Conservation (phyloP, 805 yeast species). For the Schwanniomyces yamadae region DNA sequence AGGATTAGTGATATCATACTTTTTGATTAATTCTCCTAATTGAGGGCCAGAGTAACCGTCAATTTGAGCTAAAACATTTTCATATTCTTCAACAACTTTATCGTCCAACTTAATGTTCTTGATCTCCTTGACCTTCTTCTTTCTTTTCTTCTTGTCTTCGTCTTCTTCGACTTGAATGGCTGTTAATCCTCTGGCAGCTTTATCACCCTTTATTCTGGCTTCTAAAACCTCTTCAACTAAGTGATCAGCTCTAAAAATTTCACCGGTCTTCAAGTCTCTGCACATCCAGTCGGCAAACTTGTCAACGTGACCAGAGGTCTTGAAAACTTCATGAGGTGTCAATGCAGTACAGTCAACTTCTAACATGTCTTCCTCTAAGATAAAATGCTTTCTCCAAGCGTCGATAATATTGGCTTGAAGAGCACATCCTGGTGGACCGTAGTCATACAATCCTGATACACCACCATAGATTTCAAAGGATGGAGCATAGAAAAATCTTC, state of each 20-base stretch:
- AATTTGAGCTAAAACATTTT: slow-evolving; percentile 83
- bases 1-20: slow-evolving; percentile 87
- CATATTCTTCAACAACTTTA: slow-evolving; percentile 73
- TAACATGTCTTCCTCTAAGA: slow-evolving; percentile 96
- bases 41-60: slow-evolving; percentile 94
- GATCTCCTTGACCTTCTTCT: slow-evolving; percentile 89
- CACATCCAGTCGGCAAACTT: slow-evolving; percentile 99
- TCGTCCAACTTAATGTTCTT: slow-evolving; percentile 86
- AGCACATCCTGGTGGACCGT: slow-evolving; percentile 99
- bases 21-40: slow-evolving; percentile 82
- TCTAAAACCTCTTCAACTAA: slow-evolving; percentile 97
- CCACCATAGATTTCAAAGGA: slow-evolving; percentile 98
- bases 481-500: slow-evolving; percentile 97
- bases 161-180: slow-evolving; percentile 54
- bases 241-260: slow-evolving; percentile 98
- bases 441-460: slow-evolving; percentile 95
- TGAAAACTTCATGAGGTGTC: slow-evolving; percentile 95
- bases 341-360: slow-evolving; percentile 98
- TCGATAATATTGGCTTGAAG: slow-evolving; percentile 95
- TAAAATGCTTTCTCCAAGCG: slow-evolving; percentile 96
- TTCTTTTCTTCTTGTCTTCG: slow-evolving; percentile 68
- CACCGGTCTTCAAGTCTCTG: slow-evolving; percentile 92
- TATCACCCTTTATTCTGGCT: slow-evolving; percentile 93
- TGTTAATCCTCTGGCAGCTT: slow-evolving; percentile 87
- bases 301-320: slow-evolving; percentile 99